Conservation (phyloP, 352 stramenopile genomes). For the Phytophthora palmivora region DNA sequence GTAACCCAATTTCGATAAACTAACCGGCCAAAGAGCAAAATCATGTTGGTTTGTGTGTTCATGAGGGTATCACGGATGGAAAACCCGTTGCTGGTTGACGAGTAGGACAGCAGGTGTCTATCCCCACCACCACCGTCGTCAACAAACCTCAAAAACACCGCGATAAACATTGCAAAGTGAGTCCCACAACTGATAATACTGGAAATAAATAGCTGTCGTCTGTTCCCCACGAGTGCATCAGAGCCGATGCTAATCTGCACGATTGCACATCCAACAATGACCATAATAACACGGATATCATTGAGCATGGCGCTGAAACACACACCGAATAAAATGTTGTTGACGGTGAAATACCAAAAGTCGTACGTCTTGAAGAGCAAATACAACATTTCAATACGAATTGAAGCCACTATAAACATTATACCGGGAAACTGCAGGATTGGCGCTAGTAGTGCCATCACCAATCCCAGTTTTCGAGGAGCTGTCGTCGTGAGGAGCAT, state of each 20-base stretch:
- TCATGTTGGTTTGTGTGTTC: conserved; percentile 38
- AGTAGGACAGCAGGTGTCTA: conserved; percentile 19
- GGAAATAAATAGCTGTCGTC: conserved; percentile 25
- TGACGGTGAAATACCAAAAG: conserved; percentile 43
- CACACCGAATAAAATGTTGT: conserved; percentile 35
- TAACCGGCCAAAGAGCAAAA: conserved; percentile 36
- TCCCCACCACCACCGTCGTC: conserved; percentile 20
- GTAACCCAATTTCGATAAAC: conserved; percentile 37
- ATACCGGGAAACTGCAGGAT: conserved; percentile 34
- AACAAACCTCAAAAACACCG: conserved; percentile 31
- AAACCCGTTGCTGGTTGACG: conserved; percentile 19
- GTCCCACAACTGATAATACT: conserved; percentile 26
- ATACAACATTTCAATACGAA: conserved; percentile 35
- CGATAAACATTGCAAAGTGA: conserved; percentile 22
- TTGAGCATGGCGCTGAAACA: conserved; percentile 28
- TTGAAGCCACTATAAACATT: conserved; percentile 27
- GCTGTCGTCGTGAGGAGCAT: conserved; percentile 25
- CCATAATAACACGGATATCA: conserved; percentile 27
- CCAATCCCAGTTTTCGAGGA: conserved; percentile 3
- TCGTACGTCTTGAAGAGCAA: conserved; percentile 41
- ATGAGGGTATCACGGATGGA: conserved; percentile 38
- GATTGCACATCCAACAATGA: conserved; percentile 30
- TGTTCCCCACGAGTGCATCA: conserved; percentile 33
- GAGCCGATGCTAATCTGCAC: conserved; percentile 38
- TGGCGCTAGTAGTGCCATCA: conserved; percentile 28